phyloP scores from a whole-genome alignment of 108 stramenopile species.

The Stephanodiscus triporus region DNA sequence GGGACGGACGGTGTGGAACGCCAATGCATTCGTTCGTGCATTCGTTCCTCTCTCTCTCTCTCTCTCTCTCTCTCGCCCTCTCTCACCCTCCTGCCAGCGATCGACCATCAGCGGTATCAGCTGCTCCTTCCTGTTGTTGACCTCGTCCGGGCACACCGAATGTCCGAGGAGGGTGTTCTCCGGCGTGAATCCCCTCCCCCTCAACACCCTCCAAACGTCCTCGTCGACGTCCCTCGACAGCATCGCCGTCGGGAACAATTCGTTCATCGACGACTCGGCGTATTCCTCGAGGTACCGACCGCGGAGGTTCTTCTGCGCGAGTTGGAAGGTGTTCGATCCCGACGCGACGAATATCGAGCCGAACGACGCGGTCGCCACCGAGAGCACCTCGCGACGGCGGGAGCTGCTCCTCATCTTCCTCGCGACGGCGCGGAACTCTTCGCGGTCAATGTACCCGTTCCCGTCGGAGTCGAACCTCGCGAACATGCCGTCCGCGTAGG shows the following conservation, averaged over 20 bases:
- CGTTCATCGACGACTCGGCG: slow-evolving; percentile 21
- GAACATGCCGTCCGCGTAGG: not conserved
- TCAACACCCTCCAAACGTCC: slow-evolving; percentile 28
- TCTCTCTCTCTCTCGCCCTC: no score
- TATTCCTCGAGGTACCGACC: slow-evolving; percentile 18
- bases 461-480: slow-evolving; percentile 29
- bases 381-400: slow-evolving; percentile 31
- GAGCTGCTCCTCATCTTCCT: slow-evolving; percentile 28
- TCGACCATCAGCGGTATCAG: slow-evolving; percentile 32
- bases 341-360: slow-evolving; percentile 39
- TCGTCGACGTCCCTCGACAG: slow-evolving; percentile 28
- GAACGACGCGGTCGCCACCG: slow-evolving; percentile 34
- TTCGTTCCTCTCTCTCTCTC: no score
- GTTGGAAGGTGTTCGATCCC: slow-evolving; percentile 26
- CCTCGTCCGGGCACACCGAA: slow-evolving; percentile 45
- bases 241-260: slow-evolving; percentile 44
- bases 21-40: no score
- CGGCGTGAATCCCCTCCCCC: slow-evolving; percentile 35
- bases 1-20: not conserved
- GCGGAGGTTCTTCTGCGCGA: slow-evolving; percentile 33
- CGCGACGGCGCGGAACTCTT: slow-evolving; percentile 36
- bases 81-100: slow-evolving; percentile 35
- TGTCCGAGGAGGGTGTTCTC: slow-evolving; percentile 46
- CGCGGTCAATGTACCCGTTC: slow-evolving; percentile 33
- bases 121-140: slow-evolving; percentile 42